Base-by-base conservation (phyloP, 805 yeast species). In the Cyberlindnera bimundalis region DNA sequence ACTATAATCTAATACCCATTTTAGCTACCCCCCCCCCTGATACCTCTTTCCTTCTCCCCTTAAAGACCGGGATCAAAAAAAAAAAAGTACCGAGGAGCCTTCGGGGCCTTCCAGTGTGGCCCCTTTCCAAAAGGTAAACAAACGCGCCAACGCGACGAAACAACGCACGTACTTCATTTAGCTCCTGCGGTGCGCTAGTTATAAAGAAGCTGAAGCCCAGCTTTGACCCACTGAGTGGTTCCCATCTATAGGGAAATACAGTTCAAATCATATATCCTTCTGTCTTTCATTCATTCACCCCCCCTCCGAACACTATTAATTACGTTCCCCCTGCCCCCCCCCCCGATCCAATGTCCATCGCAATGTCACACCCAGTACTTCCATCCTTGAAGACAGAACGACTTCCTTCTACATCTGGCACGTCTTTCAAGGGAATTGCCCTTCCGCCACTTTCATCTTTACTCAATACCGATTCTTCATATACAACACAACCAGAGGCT, bases 401-500 rank as follows among this genome's bases (percentile, higher is more conserved):
- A 17, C 37, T 34, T 9, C 40, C 44, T n/a, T 32, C 42, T 15
- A 17, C 31, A 18, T 5, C 20, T 11, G 23, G 12, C 19, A 15
- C 26, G 13, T 21, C 24, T 10, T 21, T 21, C 24, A 21, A 21
- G 21, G 32, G 15, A n/a, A 19, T 32, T 24, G 10, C 46, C 2
- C 35, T 51, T 2, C 54, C 56, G 11, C 54, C 56, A 16, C 36
- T 50, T 6, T 45, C 56, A 5, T 26, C 51, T 4, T 15, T 52
- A 5, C 39, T 50, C 28, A 45, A 40, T 37, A 14, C 34, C 36
- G 34, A 40, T 14, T 24, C 38, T 19, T 16, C 42, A 13, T 37
- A 35, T 40, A 30, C 43, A 29, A 39, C 44, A 17, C 11, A 33
- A 15, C 30, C 42, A 13, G 35, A 29, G 12, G 26, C 5, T 26